Evolutionary conservation across 2,329 filamentous ascomycete genomes (phyloP).

Genomic region (Neopestalotiopsis rosae): DNA sequence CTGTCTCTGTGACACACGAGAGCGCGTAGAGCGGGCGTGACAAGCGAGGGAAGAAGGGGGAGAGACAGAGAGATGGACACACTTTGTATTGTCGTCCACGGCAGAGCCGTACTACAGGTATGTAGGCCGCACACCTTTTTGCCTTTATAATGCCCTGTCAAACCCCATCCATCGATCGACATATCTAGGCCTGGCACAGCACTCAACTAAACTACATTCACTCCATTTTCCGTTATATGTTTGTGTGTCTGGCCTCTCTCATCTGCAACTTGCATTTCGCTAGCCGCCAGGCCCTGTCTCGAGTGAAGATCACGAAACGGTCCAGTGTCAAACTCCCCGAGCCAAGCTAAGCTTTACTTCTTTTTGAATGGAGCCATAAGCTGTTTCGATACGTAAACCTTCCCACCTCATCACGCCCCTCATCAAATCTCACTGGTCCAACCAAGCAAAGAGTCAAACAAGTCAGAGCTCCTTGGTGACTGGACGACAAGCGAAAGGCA

Average conservation of each 20-base stretch:
- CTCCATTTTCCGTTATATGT: background rate
- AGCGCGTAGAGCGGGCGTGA: background rate
- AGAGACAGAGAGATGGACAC: too few relatives aligned
- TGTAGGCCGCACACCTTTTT: too few relatives aligned
- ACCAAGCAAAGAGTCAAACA: background rate
- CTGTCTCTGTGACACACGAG: background rate
- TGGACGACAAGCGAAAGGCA: background rate
- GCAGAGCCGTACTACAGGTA: too few relatives aligned
- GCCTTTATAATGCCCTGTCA: background rate
- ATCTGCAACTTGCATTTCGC: constrained; percentile 10
- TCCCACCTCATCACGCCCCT: background rate
- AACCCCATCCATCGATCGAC: background rate
- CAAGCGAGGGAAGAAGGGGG: background rate
- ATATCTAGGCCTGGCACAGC: background rate
- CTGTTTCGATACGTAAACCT: background rate
- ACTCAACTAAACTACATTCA: background rate
- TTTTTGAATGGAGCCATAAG: background rate
- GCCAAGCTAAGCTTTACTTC: constrained; percentile 2
- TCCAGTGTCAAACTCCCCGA: constrained; percentile 1
- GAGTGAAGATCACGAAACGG: constrained; percentile 15
- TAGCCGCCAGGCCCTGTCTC: constrained; percentile 19
- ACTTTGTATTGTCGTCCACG: too few relatives aligned
- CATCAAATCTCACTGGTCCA: background rate
- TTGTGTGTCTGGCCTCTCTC: background rate
- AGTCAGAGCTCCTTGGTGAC: background rate